A percentile compares a stretch with the other conserved stretches of the same genome.
Evolutionary conservation across 345 rosid species (phyloP).

Genomic region (Salix suchowensis): DNA sequence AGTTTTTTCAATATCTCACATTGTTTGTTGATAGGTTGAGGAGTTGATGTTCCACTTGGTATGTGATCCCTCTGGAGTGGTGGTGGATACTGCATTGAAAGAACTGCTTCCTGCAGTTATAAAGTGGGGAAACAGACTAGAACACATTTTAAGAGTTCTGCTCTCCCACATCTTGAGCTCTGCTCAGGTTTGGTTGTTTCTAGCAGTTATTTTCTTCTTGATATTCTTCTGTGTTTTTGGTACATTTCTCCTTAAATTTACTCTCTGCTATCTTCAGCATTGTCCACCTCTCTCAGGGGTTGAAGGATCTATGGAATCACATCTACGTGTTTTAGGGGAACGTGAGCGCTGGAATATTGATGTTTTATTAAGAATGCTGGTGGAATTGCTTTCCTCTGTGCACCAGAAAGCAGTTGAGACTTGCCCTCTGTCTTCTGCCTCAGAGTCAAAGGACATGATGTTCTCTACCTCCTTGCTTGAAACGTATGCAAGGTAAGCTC

Average conservation of each 20-base stretch:
- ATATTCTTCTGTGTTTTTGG: background rate
- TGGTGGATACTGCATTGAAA: constrained; percentile 79
- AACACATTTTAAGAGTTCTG: constrained; percentile 64
- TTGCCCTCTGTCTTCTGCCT: constrained; percentile 66
- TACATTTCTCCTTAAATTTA: constrained; percentile 1
- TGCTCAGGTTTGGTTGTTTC: constrained; percentile 60
- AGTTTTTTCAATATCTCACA: constrained; percentile 27
- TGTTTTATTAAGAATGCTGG: constrained; percentile 76
- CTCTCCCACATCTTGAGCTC: constrained; percentile 71
- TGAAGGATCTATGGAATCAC: constrained; percentile 89
- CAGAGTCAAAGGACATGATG: constrained; percentile 36
- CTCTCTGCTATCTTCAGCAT: constrained; percentile 42
- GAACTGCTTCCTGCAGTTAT: constrained; percentile 81
- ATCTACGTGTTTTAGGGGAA: constrained; percentile 85
- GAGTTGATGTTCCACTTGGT: constrained; percentile 91
- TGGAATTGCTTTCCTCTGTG: constrained; percentile 69
- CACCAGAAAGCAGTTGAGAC: constrained; percentile 68
- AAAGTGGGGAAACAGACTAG: constrained; percentile 83
- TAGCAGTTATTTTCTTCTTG: constrained; percentile 4
- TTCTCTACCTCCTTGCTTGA: constrained; percentile 61
- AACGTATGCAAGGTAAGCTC: constrained; percentile 61
- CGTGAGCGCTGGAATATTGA: constrained; percentile 91
- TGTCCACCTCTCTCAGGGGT: constrained; percentile 96
- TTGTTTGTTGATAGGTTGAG: constrained; percentile 67
- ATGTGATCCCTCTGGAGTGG: constrained; percentile 90